phyloP scores from a whole-genome alignment of 2,329 filamentous ascomycete species.

The Stenocarpella maydis region DNA sequence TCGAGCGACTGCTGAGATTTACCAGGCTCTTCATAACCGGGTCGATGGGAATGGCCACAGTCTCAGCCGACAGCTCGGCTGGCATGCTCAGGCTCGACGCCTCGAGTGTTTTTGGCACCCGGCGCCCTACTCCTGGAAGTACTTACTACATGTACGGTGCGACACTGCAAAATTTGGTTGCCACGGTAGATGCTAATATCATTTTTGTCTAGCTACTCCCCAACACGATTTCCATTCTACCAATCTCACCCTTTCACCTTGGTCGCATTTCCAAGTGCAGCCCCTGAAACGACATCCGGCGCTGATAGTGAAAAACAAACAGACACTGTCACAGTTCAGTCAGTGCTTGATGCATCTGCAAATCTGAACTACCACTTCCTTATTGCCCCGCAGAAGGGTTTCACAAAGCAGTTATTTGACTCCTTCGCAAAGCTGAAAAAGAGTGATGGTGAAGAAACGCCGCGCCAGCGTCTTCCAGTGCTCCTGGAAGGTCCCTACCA shows the following conservation, averaged over 20 bases:
- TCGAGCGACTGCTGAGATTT: constrained; percentile 8
- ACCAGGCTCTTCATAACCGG: background rate
- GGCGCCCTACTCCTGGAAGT: background rate
- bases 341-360: background rate
- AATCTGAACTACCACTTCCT: constrained; percentile 17
- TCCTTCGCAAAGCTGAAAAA: background rate
- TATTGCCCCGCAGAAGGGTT: constrained; percentile 5
- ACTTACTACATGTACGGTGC: constrained; percentile 16
- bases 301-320: background rate
- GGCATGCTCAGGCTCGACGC: constrained; percentile 13
- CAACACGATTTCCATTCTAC: constrained; percentile 19
- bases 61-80: background rate
- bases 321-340: background rate
- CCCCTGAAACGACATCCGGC: too few species aligned
- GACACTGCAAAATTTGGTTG: accelerated
- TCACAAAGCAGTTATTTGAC: background rate
- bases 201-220: background rate
- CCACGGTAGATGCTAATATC: background rate
- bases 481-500: constrained; percentile 15
- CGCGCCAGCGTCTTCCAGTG: background rate
- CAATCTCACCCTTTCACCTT: constrained; percentile 20
- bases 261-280: background rate
- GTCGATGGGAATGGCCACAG: background rate
- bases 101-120: constrained; percentile 1
- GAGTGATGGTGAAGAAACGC: background rate